Evolutionary conservation across 2,329 filamentous ascomycete species (phyloP).

Genomic region (Gnomoniopsis sp.): DNA sequence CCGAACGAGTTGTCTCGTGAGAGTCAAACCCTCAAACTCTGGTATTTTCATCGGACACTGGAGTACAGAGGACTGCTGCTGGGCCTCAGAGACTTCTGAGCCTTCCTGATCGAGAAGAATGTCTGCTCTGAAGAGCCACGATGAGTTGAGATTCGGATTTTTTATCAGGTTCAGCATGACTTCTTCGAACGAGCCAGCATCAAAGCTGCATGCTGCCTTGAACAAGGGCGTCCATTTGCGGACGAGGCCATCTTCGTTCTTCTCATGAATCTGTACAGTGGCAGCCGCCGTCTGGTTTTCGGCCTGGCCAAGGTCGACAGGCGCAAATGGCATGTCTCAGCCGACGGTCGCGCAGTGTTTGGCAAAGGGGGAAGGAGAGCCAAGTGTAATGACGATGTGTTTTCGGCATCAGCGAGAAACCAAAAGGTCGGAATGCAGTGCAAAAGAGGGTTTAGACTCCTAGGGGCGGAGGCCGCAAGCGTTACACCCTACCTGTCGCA

Average conservation of each 20-base stretch:
- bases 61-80: slow-evolving; percentile 21
- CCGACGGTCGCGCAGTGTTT: neutral
- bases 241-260: slow-evolving; percentile 32
- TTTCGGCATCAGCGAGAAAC: neutral
- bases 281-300: slow-evolving; percentile 11
- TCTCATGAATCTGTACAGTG: slow-evolving; percentile 14
- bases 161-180: slow-evolving; percentile 73
- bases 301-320: slow-evolving; percentile 11
- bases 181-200: slow-evolving; percentile 57
- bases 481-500: neutral
- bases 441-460: neutral
- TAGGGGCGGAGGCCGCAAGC: neutral
- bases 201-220: slow-evolving; percentile 58
- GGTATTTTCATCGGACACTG: slow-evolving; percentile 32
- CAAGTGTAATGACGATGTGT: neutral
- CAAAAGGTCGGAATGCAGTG: too few species aligned
- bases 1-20: slow-evolving; percentile 67
- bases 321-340: slow-evolving; percentile 15
- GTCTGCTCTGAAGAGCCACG: slow-evolving; percentile 75
- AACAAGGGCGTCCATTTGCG: slow-evolving; percentile 52
- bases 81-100: slow-evolving; percentile 22
- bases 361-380: neutral
- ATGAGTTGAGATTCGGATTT: slow-evolving; percentile 78
- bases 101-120: slow-evolving; percentile 56
- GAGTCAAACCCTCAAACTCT: slow-evolving; percentile 42